Base-by-base conservation (phyloP, 1,284 basidiomycete species). In the Inonotus obliquus region DNA sequence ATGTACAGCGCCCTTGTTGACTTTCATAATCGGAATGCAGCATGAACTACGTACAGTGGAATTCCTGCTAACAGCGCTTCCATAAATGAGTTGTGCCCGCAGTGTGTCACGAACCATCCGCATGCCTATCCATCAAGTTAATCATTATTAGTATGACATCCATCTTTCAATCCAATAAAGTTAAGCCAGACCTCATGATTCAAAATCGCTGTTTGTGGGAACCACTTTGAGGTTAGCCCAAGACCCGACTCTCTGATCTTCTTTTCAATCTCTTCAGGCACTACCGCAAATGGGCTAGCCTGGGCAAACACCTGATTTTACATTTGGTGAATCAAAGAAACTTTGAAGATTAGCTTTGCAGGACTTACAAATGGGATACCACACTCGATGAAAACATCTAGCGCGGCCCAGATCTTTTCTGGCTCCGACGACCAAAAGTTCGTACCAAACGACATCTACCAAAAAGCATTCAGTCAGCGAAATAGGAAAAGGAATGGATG, bases 101-200 rank as follows among this genome's bases (percentile, higher is more conserved):
- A 65, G 35, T 66, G 65, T 9, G 63, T 61, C 3, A 66, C 48
- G 27, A 66, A 59, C 65, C 65, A 66, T 11, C 61, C 65, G 57
- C 63, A 64, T 11, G 56, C 63, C 65, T 66, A 13, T n/a, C n/a
- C n/a, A n/a, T n/a, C n/a, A n/a, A n/a, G n/a, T n/a, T n/a, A n/a
- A n/a, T n/a, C n/a, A n/a, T n/a, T n/a, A n/a, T n/a, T n/a, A n/a
- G n/a, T n/a, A n/a, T n/a, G n/a, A n/a, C n/a, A n/a, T n/a, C n/a
- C n/a, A n/a, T n/a, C n/a, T n/a, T n/a, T n/a, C n/a, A 35, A 54
- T 54, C n/a, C n/a, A n/a, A n/a, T n/a, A n/a, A n/a, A n/a, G n/a
- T n/a, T n/a, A n/a, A n/a, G n/a, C n/a, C n/a, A 39, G 11, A 63
- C 60, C 25, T 54, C 27, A 49, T 66, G 65, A 13, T 49, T 54